Conservation (phyloP, 202 grass and related monocot genomes). For the Saccharum hybrid region DNA sequence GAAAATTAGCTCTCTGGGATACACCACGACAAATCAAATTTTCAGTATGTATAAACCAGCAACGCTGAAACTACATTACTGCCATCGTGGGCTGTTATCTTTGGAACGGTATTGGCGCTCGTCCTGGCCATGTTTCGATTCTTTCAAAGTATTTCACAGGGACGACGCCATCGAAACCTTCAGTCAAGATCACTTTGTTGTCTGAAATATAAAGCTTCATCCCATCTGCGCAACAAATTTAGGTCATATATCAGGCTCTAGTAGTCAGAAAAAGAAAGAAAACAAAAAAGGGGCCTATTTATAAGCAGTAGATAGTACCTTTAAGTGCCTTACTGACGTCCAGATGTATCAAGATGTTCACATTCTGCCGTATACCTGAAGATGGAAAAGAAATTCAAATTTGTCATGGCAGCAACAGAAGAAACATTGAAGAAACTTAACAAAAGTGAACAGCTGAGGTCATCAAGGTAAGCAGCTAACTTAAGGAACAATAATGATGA, state of each 20-base stretch:
- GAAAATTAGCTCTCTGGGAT: neutral
- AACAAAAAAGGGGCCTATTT: neutral
- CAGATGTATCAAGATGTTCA: slow-evolving; percentile 88
- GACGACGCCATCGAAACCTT: slow-evolving; percentile 68
- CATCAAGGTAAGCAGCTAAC: slow-evolving; percentile 11
- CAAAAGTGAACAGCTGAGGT: neutral
- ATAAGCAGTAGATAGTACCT: slow-evolving; percentile 45
- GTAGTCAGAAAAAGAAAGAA: neutral
- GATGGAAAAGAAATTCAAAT: neutral
- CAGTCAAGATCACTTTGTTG: slow-evolving; percentile 81
- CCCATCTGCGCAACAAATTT: slow-evolving; percentile 58
- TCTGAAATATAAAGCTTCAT: slow-evolving; percentile 66
- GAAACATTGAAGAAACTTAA: neutral
- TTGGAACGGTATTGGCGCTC: slow-evolving; percentile 57
- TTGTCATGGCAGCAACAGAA: neutral
- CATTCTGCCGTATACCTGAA: slow-evolving; percentile 72
- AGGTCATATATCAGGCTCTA: slow-evolving; percentile 10
- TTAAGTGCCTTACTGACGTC: slow-evolving; percentile 73
- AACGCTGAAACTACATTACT: neutral
- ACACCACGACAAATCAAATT: neutral
- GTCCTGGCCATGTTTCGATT: slow-evolving; percentile 81
- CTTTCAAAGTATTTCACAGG: slow-evolving; percentile 80
- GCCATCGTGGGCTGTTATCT: neutral
- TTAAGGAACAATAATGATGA: neutral
- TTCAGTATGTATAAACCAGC: neutral